Evolutionary conservation across 768 basidiomycete genomes (phyloP), one percentile per base, ranked within the genome.

Genomic region (Lepiota brunneoincarnata): DNA sequence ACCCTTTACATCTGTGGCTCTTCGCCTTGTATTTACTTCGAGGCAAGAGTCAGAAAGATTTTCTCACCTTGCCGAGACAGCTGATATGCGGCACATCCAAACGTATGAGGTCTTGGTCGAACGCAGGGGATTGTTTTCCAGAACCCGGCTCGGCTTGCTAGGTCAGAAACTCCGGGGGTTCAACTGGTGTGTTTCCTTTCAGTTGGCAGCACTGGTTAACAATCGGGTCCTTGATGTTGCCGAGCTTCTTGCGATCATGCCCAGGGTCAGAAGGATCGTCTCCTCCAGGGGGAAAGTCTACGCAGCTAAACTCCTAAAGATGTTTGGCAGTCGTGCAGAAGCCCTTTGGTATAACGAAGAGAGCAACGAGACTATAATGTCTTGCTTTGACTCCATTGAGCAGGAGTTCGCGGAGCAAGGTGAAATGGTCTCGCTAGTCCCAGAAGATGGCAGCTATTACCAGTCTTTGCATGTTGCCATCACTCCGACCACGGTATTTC

Each of bases 101-200:
- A 65, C 73, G 15, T 63, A 68, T 23, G 67, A 74, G 26, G 72
- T 75, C 58, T 71, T 67, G 6, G 63, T 76, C 20, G 79, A 72
- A 17, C 62, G 62, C 26, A 70, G 79, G 21, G 61, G 58, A 1
- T 69, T 83, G 14, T 87, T 83, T 59, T 75, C 80, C 7, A 26
- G 56, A 7, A 24, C 21, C 6, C 65, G 65, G 2, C 61, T 80
- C 41, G 54, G 61, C 1, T 43, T 60, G 35, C 69, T 77, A 31
- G 55, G 66, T 10, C 18, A 12, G 2, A 75, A 73, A 67, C 61
- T 80, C 24, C 56, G 43, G 18, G 35, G 34, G 14, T 61, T 82
- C 12, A 64, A 73, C 7, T 85, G 79, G 80, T 57, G 58, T 38
- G 72, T 87, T n/a, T 77, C 82, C 0, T 87, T 84, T 58, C 85